phyloP scores from a whole-genome alignment of 768 basidiomycete genomes.

The Harrya chromipes region DNA sequence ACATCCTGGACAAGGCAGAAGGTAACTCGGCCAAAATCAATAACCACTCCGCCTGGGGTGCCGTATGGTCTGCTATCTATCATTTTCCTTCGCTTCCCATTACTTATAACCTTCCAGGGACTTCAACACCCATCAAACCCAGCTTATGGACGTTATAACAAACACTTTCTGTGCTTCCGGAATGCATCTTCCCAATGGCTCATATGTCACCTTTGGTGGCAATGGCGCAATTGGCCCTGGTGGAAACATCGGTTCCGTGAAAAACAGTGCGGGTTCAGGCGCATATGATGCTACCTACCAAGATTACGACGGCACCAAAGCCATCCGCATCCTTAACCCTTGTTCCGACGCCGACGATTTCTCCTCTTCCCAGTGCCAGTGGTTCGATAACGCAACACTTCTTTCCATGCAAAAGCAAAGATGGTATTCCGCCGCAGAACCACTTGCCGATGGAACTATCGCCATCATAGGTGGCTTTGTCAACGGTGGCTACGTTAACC shows the following conservation, averaged over 20 bases:
- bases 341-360: conserved; percentile 54
- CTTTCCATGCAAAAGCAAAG: conserved; percentile 66
- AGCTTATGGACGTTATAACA: conserved; percentile 43
- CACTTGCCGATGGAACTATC: conserved; percentile 72
- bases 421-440: conserved; percentile 79
- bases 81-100: neutral
- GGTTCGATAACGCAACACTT: conserved; percentile 64
- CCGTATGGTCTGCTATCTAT: conserved; percentile 49
- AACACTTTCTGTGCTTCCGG: conserved; percentile 84
- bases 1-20: conserved; percentile 91
- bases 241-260: conserved; percentile 53
- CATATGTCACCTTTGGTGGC: conserved; percentile 72
- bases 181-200: conserved; percentile 78
- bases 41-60: conserved; percentile 72
- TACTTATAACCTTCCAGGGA: conserved; percentile 16
- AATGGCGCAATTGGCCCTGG: conserved; percentile 71
- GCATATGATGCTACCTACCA: conserved; percentile 65
- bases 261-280: conserved; percentile 44
- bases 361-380: conserved; percentile 51
- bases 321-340: conserved; percentile 81
- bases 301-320: conserved; percentile 75
- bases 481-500: conserved; percentile 76
- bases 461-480: conserved; percentile 80
- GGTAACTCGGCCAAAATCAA: conserved; percentile 63
- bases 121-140: conserved; percentile 16